A percentile compares a stretch with the other conserved stretches of the same genome.
Conservation (phyloP, 73 alveolate species). For the Tetrahymena thermophila region DNA sequence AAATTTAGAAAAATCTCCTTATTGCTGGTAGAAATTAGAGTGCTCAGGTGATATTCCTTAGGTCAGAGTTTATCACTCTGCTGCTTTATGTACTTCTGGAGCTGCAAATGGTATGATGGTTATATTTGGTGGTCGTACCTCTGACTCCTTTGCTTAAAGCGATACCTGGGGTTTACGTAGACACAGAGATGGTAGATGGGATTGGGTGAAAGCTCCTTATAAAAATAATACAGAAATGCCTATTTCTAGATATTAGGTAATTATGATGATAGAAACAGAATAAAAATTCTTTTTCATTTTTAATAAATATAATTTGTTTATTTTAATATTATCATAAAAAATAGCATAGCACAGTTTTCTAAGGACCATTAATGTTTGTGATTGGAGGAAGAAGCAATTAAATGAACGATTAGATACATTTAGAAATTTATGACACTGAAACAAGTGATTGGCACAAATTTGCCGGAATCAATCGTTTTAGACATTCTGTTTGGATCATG, state of each 20-base stretch:
- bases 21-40: conserved; percentile 81
- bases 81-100: conserved; percentile 95
- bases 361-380: conserved; percentile 83
- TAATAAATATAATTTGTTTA: too few species aligned
- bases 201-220: conserved; percentile 97
- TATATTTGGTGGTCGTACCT: conserved; percentile 81
- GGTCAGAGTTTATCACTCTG: conserved; percentile 95
- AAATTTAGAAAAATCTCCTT: conserved; percentile 81
- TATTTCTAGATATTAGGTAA: conserved; percentile 45
- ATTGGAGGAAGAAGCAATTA: conserved; percentile 91
- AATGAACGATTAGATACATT: conserved; percentile 81
- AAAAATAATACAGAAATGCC: conserved; percentile 63
- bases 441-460: conserved; percentile 90
- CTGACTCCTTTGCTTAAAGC: conserved; percentile 75
- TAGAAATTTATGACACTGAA: conserved; percentile 96
- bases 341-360: conserved; percentile 87
- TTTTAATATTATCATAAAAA: too few species aligned
- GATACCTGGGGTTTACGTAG: conserved; percentile 98
- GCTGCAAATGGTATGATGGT: conserved; percentile 99
- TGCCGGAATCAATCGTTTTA: conserved; percentile 72
- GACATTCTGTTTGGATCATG: conserved; percentile 78
- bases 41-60: conserved; percentile 76
- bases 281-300: too few species aligned
- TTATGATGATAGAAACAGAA: not conserved
- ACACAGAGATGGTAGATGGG: conserved; percentile 99